Percentiles rank a stretch among this genome's conserved stretches.
phyloP scores from a whole-genome alignment of 2,329 filamentous ascomycete species.

The Trichocomaceae sp. region DNA sequence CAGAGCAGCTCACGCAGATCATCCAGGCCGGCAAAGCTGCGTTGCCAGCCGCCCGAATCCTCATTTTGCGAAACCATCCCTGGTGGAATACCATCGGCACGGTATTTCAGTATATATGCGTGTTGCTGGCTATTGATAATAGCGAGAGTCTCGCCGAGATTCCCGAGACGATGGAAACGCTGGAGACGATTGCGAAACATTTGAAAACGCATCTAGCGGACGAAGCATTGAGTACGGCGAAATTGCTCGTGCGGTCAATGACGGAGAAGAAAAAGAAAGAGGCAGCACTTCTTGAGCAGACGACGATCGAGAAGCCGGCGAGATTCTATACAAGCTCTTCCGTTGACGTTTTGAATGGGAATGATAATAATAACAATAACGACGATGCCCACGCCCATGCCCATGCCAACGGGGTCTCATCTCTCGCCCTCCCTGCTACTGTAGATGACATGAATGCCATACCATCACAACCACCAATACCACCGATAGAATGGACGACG shows the following conservation, averaged over 20 bases:
- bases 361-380: not conserved
- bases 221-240: conserved; percentile 27
- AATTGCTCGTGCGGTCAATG: conserved; percentile 20
- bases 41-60: conserved; percentile 27
- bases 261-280: conserved; percentile 22
- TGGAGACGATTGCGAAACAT: conserved; percentile 32
- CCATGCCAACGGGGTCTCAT: not conserved
- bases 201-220: conserved; percentile 26
- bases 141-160: conserved; percentile 30
- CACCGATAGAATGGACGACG: not conserved
- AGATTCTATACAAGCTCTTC: not conserved
- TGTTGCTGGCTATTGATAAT: conserved; percentile 37
- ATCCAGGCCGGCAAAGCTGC: conserved; percentile 30
- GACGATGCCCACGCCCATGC: not conserved
- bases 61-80: conserved; percentile 30
- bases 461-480: not conserved
- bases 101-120: conserved; percentile 39
- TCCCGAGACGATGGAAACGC: conserved; percentile 30
- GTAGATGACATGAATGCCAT: not conserved
- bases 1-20: conserved; percentile 32
- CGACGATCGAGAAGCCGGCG: not conserved
- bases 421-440: not conserved
- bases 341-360: not conserved
- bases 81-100: conserved; percentile 42
- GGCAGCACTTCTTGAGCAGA: conserved; percentile 17